Evolutionary conservation across 2,329 filamentous ascomycete species (phyloP), one percentile per base, ranked within the genome.

Genomic region (Fonsecaea multimorphosa): DNA sequence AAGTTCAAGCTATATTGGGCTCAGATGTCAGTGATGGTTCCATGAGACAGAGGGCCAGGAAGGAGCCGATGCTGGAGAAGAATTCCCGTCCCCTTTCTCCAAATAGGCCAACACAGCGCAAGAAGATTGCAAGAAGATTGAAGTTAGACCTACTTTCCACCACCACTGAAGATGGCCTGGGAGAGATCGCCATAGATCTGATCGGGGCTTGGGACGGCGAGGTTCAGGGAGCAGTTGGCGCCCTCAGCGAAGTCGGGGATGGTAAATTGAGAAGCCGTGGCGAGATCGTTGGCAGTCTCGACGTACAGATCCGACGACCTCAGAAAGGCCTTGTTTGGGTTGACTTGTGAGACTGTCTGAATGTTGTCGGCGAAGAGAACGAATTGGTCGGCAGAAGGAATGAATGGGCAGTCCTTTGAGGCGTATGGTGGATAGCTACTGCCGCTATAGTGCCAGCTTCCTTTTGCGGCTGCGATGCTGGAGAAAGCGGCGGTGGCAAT

Each of bases 361-460:
- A 59, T 59, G 44, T 59, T 38, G 11, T 59, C 57, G 57, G 57
- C 57, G 31, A 51, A 52, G 40, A 59, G 57, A 52, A 59, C 29
- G 57, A 34, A 59, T 31, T 59, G 40, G 29, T 27, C 32, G 31
- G 29, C 29, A 3, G 57, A 51, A 8, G 57, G 40, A 14, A 52
- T 27, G 24, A 59, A 59, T 1, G 56, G 56, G 44, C 57, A 54
- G 51, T 54, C 32, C 11, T 16, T 34, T 27, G 31, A 34, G 44
- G 57, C 22, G 1, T n/a, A 19, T 16, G 57, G 49, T 12, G 40
- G 38, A 12, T 32, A 51, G 19, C 44, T 40, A 11, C 27, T n/a
- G 9, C 29, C 31, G 11, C n/a, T 12, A 16, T 38, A 38, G 9
- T 16, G 7, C 27, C 24, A n/a, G 51, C 27, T 31, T n/a, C 57